These are phyloP conservation scores for Pseudognaphalium luteoalbum DNA, from an alignment of 129 eudicot genomes.

Conservation along the genomic window DNA sequence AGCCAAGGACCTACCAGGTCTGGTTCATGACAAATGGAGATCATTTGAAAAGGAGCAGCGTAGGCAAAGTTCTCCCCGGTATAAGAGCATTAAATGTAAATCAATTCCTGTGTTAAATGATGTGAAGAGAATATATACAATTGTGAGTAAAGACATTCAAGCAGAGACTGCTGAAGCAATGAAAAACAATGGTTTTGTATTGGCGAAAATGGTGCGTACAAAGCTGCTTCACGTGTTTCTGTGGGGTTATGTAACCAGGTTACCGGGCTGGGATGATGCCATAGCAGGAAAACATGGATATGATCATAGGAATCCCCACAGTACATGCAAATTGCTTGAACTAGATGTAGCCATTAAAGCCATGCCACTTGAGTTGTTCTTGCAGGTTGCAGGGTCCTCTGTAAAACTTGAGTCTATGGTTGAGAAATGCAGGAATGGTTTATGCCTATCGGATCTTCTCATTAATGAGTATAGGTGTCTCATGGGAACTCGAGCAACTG, in stretches of 20 bases:
- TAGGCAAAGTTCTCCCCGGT: slow-evolving; percentile 27
- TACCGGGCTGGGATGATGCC: slow-evolving; percentile 61
- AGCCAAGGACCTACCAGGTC: slow-evolving; percentile 54
- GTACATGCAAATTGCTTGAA: slow-evolving; percentile 58
- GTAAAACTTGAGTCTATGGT: slow-evolving; percentile 55
- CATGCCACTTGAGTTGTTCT: slow-evolving; percentile 88
- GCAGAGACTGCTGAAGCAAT: slow-evolving; percentile 51
- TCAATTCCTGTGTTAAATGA: slow-evolving; percentile 55
- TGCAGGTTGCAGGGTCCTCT: slow-evolving; percentile 80
- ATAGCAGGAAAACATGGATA: slow-evolving; percentile 39
- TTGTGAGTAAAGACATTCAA: slow-evolving; percentile 35
- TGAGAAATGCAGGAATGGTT: slow-evolving; percentile 70
- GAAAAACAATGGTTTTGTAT: slow-evolving; percentile 84
- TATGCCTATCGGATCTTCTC: slow-evolving; percentile 79
- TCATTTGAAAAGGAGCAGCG: slow-evolving; percentile 63
- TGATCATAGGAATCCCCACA: slow-evolving; percentile 66
- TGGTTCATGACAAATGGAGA: slow-evolving; percentile 68
- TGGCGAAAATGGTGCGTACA: slow-evolving; percentile 83
- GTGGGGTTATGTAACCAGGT: slow-evolving; percentile 63
- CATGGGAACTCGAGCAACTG: slow-evolving; percentile 79
- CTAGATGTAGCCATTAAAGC: slow-evolving; percentile 64
- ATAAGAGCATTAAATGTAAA: slow-evolving; percentile 38
- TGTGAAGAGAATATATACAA: slow-evolving; percentile 55
- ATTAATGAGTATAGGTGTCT: slow-evolving; percentile 55
- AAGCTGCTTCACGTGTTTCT: slow-evolving; percentile 72